These are phyloP conservation scores for Hypoxylon sp. DNA, from an alignment of 2,329 filamentous ascomycete species.

Conservation along the genomic window DNA sequence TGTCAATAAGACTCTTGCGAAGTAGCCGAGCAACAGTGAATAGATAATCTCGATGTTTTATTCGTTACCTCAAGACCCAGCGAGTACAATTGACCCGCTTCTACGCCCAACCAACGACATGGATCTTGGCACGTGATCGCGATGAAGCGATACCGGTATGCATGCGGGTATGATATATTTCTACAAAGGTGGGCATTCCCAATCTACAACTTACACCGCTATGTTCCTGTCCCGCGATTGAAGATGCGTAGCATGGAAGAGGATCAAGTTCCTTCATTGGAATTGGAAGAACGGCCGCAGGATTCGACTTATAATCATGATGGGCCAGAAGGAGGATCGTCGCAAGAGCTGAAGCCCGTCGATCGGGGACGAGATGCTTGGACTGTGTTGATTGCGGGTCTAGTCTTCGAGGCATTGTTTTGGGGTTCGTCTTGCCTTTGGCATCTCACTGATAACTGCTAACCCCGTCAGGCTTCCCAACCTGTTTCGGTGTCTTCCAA, in stretches of 20 bases:
- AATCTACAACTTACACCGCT: neutral
- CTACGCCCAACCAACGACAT: constrained; percentile 1
- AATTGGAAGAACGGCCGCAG: constrained; percentile 7
- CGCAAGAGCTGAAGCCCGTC: constrained; percentile 22
- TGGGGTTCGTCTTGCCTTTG: constrained; percentile 14
- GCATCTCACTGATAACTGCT: neutral
- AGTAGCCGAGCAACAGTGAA: neutral
- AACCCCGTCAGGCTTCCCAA: constrained; percentile 11
- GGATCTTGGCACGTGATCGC: neutral
- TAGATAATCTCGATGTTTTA: neutral
- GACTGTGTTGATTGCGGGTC: constrained; percentile 12
- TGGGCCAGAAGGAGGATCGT: neutral
- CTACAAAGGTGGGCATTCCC: neutral
- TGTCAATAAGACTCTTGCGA: neutral
- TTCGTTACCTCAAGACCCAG: neutral
- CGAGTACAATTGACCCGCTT: neutral
- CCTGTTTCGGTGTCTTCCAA: constrained; percentile 26
- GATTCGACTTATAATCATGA: constrained; percentile 11
- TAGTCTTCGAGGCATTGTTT: constrained; percentile 26
- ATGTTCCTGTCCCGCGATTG: neutral
- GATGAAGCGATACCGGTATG: constrained; percentile 1
- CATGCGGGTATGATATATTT: neutral
- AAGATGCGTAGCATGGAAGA: constrained; percentile 12
- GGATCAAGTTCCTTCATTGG: neutral
- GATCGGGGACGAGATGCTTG: constrained; percentile 26